Conservation (phyloP, 176 grass and related monocot species). For the Musa acuminata region DNA sequence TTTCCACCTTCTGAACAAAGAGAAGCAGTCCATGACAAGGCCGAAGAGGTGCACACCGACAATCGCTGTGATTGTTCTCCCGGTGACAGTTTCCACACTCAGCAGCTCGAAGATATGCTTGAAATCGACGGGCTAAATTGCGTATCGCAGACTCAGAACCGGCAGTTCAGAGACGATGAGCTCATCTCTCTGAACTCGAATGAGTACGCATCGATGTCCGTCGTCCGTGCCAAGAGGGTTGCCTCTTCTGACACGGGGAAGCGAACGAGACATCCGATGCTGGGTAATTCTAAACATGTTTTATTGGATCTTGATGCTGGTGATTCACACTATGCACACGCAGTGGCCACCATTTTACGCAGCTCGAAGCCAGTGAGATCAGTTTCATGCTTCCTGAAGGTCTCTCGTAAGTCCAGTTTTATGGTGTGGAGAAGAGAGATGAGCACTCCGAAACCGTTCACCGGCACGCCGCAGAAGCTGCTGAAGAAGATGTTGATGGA, state of each 20-base stretch:
- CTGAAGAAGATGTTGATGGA: constrained; percentile 55
- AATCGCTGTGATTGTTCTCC: constrained; percentile 36
- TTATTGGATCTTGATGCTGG: constrained; percentile 32
- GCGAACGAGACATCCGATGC: not conserved
- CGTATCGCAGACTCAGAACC: not conserved
- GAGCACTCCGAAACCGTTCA: not conserved
- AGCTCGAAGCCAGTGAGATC: constrained; percentile 12
- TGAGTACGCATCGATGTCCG: not conserved
- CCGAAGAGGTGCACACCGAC: not conserved
- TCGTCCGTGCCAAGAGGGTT: not conserved
- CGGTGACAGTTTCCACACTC: constrained; percentile 14
- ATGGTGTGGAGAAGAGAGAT: constrained; percentile 32
- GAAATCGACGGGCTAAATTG: constrained; percentile 4
- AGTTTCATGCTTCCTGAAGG: not conserved
- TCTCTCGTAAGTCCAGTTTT: constrained; percentile 38
- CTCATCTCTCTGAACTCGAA: constrained; percentile 21
- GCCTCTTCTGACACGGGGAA: not conserved
- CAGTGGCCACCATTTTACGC: constrained; percentile 26
- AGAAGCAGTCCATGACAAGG: constrained; percentile 11
- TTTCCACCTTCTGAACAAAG: constrained; percentile 10
- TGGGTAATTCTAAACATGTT: not conserved
- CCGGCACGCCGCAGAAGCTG: constrained; percentile 42
- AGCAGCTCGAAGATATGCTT: constrained; percentile 14
- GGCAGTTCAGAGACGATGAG: constrained; percentile 26
- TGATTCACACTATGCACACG: constrained; percentile 26